phyloP scores from a whole-genome alignment of 129 eudicot species.

The Centaurea solstitialis region DNA sequence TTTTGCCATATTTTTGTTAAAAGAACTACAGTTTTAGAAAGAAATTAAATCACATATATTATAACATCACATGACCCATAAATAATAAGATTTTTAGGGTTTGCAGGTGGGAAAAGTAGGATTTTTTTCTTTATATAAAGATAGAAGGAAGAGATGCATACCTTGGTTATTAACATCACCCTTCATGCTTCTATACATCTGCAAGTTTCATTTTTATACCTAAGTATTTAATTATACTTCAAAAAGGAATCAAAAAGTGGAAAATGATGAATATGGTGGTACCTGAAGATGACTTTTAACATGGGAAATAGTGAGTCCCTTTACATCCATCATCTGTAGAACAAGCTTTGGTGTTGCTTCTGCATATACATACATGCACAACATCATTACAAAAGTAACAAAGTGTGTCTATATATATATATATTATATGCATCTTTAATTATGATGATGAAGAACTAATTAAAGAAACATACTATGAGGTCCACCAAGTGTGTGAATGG shows the following conservation, averaged over 20 bases:
- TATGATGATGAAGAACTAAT: not conserved
- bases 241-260: not conserved
- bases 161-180: conserved; percentile 51
- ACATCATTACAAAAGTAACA: conserved; percentile 19
- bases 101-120: not conserved
- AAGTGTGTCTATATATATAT: not conserved
- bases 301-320: conserved; percentile 96
- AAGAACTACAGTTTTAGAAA: conserved; percentile 6
- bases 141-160: conserved; percentile 14
- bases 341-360: conserved; percentile 97
- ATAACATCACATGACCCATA: conserved; percentile 16
- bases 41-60: not conserved
- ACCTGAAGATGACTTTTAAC: conserved; percentile 99
- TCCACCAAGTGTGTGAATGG: conserved; percentile 89
- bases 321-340: conserved; percentile 92
- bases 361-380: conserved; percentile 23
- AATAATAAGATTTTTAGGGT: not conserved
- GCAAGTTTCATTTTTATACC: conserved; percentile 14
- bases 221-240: not conserved
- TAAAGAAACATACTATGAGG: conserved; percentile 51
- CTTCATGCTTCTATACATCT: conserved; percentile 98
- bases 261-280: not conserved
- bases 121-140: not conserved
- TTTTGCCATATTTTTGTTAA: conserved; percentile 14
- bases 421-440: not conserved